A percentile compares a stretch with the other conserved stretches of the same genome.
These are phyloP conservation scores for Phytophthora pistaciae DNA, from an alignment of 352 stramenopile species.

Conservation along the genomic window DNA sequence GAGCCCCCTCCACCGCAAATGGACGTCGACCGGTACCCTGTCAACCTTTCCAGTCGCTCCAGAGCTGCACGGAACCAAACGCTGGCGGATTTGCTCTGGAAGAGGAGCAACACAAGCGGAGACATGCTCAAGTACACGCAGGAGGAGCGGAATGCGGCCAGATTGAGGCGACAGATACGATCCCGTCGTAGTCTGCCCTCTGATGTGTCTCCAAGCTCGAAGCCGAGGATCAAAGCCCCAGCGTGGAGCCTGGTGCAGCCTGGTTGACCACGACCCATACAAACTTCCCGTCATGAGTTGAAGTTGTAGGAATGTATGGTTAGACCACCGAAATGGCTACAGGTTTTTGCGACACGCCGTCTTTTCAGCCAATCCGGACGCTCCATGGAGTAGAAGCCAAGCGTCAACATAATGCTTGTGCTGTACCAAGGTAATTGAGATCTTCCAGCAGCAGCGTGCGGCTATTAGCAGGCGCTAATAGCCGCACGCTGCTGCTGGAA, in stretches of 20 bases:
- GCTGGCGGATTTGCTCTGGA: constrained; percentile 20
- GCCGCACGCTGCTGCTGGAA: no score
- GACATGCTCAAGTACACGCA: constrained; percentile 5
- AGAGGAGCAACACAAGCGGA: constrained; percentile 13
- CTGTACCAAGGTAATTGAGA: no score
- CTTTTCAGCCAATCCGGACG: constrained; percentile 22
- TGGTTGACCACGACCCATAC: background rate
- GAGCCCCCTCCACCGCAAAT: background rate
- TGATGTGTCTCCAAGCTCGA: background rate
- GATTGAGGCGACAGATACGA: constrained; percentile 2
- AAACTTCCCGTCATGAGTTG: background rate
- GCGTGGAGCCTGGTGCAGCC: background rate
- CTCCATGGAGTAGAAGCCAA: no score
- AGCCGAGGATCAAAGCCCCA: background rate
- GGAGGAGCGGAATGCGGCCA: background rate
- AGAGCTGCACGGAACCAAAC: constrained; percentile 6
- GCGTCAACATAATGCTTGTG: no score
- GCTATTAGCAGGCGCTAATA: no score
- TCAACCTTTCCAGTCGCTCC: constrained; percentile 11
- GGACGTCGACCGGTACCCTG: constrained; percentile 2
- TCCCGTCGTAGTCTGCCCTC: background rate
- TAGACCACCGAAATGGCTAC: constrained; percentile 26
- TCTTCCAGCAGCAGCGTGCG: no score
- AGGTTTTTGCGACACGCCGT: background rate
- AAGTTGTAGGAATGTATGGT: background rate